A percentile compares a stretch with the other conserved stretches of the same genome.
Conservation (phyloP, 225 moss, liverwort and hornwort species). For the Takakia lepidozioides region DNA sequence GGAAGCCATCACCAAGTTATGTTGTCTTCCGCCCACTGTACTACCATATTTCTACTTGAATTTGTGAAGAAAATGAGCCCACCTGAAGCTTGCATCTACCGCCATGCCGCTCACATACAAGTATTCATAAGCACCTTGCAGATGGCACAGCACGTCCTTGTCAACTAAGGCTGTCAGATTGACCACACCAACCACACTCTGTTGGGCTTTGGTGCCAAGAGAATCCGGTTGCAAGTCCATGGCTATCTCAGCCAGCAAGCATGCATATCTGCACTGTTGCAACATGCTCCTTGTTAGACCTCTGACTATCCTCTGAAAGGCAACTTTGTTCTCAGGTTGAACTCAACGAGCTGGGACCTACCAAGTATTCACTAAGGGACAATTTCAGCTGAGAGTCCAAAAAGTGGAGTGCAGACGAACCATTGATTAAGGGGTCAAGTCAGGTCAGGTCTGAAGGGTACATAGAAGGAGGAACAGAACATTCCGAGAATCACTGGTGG, state of each 20-base stretch:
- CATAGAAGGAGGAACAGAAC: too few relatives aligned
- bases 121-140: slow-evolving; percentile 74
- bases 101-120: slow-evolving; percentile 97
- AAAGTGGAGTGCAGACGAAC: too few relatives aligned
- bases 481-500: too few relatives aligned
- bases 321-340: too few relatives aligned
- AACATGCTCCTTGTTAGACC: slow-evolving; percentile 20
- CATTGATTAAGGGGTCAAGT: too few relatives aligned
- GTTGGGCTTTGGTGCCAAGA: slow-evolving; percentile 10
- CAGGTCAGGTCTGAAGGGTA: too few relatives aligned
- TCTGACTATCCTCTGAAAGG: too few relatives aligned
- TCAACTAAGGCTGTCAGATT: slow-evolving; percentile 72
- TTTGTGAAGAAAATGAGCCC: background rate
- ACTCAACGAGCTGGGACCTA: too few relatives aligned
- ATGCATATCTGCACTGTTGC: slow-evolving; percentile 77
- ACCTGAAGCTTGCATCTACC: slow-evolving; percentile 75
- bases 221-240: slow-evolving; percentile 16
- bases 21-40: too few relatives aligned
- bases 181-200: slow-evolving; percentile 60
- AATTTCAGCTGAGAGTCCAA: too few relatives aligned
- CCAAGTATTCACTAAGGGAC: too few relatives aligned
- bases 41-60: too few relatives aligned
- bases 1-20: background rate
- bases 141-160: slow-evolving; percentile 58
- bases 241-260: slow-evolving; percentile 80